Percentiles rank a stretch among this genome's conserved stretches.
phyloP scores from a whole-genome alignment of 2,329 filamentous ascomycete species.

The Arthrinium puccinioides region DNA sequence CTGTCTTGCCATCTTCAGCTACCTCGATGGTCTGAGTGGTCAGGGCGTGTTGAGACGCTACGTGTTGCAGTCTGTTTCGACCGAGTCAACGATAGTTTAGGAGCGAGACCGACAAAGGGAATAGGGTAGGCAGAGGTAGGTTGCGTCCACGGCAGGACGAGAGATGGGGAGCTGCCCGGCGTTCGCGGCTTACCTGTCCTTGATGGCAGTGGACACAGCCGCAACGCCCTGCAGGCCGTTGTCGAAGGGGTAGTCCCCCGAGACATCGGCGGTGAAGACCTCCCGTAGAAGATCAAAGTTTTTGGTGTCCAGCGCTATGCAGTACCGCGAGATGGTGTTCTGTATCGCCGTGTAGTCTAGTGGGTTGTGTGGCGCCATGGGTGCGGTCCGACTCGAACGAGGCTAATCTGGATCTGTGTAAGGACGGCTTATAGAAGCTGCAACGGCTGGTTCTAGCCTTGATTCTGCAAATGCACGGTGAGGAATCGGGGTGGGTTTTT shows the following conservation, averaged over 20 bases:
- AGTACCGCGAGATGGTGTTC: slow-evolving; percentile 7
- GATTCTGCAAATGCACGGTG: no score
- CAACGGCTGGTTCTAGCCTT: no score
- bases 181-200: neutral
- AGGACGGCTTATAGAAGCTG: no score
- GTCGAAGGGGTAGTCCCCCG: slow-evolving; percentile 5
- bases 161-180: no score
- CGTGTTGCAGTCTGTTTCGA: slow-evolving; percentile 2
- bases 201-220: neutral
- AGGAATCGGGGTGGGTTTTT: no score
- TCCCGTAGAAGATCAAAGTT: slow-evolving; percentile 6
- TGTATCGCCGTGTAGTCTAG: slow-evolving; percentile 6
- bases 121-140: no score
- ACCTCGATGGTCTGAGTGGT: slow-evolving; percentile 8
- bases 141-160: no score
- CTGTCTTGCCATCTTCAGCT: slow-evolving; percentile 4
- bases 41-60: slow-evolving; percentile 7
- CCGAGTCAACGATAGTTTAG: neutral
- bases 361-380: slow-evolving; percentile 2
- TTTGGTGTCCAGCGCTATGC: slow-evolving; percentile 7
- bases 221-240: slow-evolving; percentile 5
- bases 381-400: no score
- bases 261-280: slow-evolving; percentile 5
- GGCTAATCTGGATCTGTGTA: no score
- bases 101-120: neutral